These are phyloP conservation scores for Colletotrichum graminicola DNA, from an alignment of 2,329 filamentous ascomycete species.

Conservation along the genomic window DNA sequence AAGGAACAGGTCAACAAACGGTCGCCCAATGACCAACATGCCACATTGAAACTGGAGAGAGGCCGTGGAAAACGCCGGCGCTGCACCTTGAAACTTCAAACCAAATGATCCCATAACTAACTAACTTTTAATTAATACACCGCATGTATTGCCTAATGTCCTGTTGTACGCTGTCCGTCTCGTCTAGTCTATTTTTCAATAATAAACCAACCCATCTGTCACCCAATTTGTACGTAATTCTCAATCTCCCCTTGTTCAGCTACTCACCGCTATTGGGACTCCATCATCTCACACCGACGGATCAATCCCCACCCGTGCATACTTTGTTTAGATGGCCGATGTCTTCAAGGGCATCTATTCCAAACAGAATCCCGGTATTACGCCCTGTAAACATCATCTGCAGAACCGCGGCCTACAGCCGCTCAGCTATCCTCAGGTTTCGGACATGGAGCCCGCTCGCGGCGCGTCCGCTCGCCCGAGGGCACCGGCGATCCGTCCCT, in stretches of 20 bases:
- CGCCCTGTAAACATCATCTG: neutral
- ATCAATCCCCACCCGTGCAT: neutral
- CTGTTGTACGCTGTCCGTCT: neutral
- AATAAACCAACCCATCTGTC: neutral
- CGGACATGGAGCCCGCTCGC: neutral
- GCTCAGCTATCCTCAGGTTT: neutral
- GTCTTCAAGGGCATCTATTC: neutral
- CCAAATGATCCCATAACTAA: neutral
- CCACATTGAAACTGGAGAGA: neutral
- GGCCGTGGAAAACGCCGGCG: neutral
- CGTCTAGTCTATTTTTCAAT: neutral
- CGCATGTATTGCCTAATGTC: neutral
- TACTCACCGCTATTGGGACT: neutral
- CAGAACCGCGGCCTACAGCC: neutral
- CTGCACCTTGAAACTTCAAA: neutral
- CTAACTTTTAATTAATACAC: neutral
- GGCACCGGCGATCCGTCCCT: neutral
- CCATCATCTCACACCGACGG: neutral
- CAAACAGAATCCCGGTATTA: neutral
- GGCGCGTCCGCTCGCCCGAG: neutral
- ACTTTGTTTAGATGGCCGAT: neutral
- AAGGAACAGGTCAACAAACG: too few relatives aligned
- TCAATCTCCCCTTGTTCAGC: neutral
- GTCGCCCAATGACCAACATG: neutral
- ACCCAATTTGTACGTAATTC: neutral